Evolutionary conservation across 352 stramenopile species (phyloP).

Genomic region (Phytophthora fragariae): DNA sequence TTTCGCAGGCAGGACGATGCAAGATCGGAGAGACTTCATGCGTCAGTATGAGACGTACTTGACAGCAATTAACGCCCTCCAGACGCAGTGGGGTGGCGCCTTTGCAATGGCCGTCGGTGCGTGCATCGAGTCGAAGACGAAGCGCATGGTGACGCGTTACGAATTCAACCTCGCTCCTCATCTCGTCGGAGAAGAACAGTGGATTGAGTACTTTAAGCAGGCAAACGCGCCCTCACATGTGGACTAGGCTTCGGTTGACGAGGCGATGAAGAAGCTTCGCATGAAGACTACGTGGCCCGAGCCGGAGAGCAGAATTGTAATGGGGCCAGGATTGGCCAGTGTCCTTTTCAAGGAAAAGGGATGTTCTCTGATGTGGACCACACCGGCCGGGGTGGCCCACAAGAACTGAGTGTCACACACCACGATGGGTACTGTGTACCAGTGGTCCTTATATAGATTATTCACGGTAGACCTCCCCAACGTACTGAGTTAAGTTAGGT

Average conservation of each 20-base stretch:
- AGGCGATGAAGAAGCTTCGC: too few relatives aligned
- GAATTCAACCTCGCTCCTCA: neutral
- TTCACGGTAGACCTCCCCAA: too few relatives aligned
- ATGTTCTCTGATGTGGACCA: too few relatives aligned
- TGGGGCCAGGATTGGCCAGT: too few relatives aligned
- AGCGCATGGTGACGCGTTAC: neutral
- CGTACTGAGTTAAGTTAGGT: too few relatives aligned
- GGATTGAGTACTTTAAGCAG: neutral
- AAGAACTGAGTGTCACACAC: too few relatives aligned
- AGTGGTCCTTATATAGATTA: too few relatives aligned
- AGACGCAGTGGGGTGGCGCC: neutral
- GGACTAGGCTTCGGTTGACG: neutral
- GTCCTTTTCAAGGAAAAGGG: too few relatives aligned
- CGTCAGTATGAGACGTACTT: slow-evolving; percentile 6
- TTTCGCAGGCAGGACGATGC: neutral
- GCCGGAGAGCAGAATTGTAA: too few relatives aligned
- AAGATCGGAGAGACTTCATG: slow-evolving; percentile 7
- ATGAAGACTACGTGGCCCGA: too few relatives aligned
- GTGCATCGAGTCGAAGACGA: neutral
- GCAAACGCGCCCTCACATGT: neutral
- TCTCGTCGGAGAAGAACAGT: neutral
- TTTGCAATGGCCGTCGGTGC: slow-evolving; percentile 3
- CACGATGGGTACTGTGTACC: too few relatives aligned
- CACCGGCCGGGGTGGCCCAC: too few relatives aligned
- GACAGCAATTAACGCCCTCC: neutral